Base-by-base conservation (phyloP, 2,329 filamentous ascomycete genomes). In the Nothopassalora personata region DNA sequence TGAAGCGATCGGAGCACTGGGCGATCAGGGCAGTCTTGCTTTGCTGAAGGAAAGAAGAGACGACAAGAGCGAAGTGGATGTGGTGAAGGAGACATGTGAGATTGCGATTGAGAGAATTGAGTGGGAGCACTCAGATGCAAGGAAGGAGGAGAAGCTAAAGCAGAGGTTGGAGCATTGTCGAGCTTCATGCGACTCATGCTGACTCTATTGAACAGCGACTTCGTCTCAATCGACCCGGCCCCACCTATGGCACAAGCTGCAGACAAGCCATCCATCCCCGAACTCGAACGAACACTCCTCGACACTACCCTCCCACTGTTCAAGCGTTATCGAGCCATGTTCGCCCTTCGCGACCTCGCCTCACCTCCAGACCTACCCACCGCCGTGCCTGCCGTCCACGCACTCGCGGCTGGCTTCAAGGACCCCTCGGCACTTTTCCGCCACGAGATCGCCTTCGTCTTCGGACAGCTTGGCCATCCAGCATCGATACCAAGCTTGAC, bases 401-500 rank as follows among this genome's bases (percentile, higher is more conserved):
- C 92, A 10, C 83, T 99, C 50, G 91, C 94, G 49, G 87, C 86
- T 71, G 94, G 94, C 15, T 86, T 99, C 68, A 80, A 81, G 33
- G 94, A 99, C 73, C 81, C 86, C 18, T 97, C 92, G 52, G 92
- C 92, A 5, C 85, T 99, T 7, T 97, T 99, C 82, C 87, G 94
- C 66, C 94, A 99, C 77, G 94, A 99, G 74, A 91, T 99, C 65
- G 94, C 94, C 13, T 99, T 99, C 73, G 94, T 99, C 13, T 99
- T 99, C 68, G 94, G 94, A 57, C 94, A 99, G 75, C 81, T 99
- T 54, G 91, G 89, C 57, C 94, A 99, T 72, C 94, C 94, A 1
- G 93, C 93, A n/a, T 96, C 91, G 1, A 97, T 99, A 66, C 92
- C 94, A 4, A 90, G 90, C 60, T 83, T 99, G 59, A 88, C 88